phyloP scores from a whole-genome alignment of 768 basidiomycete species.

The Russula emetica region DNA sequence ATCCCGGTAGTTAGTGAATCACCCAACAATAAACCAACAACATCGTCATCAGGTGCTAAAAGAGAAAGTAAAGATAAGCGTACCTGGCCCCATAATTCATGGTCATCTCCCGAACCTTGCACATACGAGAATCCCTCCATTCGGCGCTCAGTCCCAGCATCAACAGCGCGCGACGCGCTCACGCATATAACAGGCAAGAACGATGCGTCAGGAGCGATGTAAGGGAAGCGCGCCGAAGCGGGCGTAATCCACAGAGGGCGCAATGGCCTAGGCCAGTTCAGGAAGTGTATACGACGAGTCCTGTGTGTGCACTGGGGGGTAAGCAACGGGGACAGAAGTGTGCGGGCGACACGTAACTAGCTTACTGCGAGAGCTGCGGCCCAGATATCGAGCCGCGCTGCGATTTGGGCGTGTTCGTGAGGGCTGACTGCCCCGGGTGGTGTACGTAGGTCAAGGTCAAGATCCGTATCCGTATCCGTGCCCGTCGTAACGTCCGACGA shows the following conservation, averaged over 20 bases:
- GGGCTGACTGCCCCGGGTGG: constrained; percentile 62
- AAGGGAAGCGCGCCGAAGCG: constrained; percentile 50
- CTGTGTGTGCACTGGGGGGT: constrained; percentile 37
- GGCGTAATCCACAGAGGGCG: constrained; percentile 89
- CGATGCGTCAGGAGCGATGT: constrained; percentile 32
- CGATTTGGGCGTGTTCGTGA: constrained; percentile 82
- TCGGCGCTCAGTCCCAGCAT: constrained; percentile 57
- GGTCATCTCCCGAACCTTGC: constrained; percentile 94
- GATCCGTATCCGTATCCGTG: not conserved
- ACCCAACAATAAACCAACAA: not conserved
- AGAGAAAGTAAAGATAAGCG: constrained; percentile 18
- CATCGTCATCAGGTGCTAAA: not conserved
- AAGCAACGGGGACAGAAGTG: not conserved
- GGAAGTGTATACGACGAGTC: constrained; percentile 69
- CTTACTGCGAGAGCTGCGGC: constrained; percentile 58
- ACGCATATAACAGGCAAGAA: constrained; percentile 78
- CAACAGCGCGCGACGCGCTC: constrained; percentile 73
- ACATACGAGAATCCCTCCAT: constrained; percentile 76
- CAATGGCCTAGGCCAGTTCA: constrained; percentile 54
- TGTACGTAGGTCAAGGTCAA: constrained; percentile 55
- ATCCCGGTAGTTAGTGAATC: not conserved
- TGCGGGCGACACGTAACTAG: constrained; percentile 27
- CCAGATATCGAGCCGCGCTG: constrained; percentile 60
- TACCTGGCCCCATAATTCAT: constrained; percentile 85
- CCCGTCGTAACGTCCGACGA: constrained; percentile 41